Conservation (phyloP, 257 asterid species). For the Ilex asprella region DNA sequence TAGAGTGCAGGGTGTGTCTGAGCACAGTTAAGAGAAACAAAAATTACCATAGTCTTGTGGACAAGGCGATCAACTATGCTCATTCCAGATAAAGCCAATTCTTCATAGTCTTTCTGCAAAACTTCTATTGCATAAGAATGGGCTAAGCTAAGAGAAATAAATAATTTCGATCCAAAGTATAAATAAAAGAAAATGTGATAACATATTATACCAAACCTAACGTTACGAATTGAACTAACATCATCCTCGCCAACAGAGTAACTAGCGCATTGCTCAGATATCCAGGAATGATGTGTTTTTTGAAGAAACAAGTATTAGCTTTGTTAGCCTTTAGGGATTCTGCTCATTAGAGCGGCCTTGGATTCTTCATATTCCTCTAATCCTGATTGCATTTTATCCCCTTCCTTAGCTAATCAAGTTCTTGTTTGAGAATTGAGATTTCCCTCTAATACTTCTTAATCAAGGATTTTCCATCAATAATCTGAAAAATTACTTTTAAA, state of each 20-base stretch:
- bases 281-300: slow-evolving; percentile 63
- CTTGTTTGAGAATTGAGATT: slow-evolving; percentile 77
- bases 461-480: slow-evolving; percentile 97
- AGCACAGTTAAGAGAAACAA: slow-evolving; percentile 35
- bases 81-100: no score
- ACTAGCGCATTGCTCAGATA: slow-evolving; percentile 44
- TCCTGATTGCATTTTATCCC: slow-evolving; percentile 95
- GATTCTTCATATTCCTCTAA: slow-evolving; percentile 99
- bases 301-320: slow-evolving; percentile 93
- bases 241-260: slow-evolving; percentile 70
- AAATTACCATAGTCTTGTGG: no score
- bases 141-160: no score
- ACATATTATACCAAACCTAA: no score
- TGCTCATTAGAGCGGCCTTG: slow-evolving; percentile 92
- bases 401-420: slow-evolving; percentile 60
- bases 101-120: no score
- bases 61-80: no score
- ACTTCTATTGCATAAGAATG: no score
- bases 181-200: no score
- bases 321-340: slow-evolving; percentile 91
- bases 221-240: slow-evolving; percentile 36
- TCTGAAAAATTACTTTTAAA: slow-evolving; percentile 34
- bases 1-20: no score
- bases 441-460: slow-evolving; percentile 97
- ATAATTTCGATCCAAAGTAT: no score